These are phyloP conservation scores for Geranium incanum DNA, from an alignment of 441 rosid genomes.

Conservation along the genomic window DNA sequence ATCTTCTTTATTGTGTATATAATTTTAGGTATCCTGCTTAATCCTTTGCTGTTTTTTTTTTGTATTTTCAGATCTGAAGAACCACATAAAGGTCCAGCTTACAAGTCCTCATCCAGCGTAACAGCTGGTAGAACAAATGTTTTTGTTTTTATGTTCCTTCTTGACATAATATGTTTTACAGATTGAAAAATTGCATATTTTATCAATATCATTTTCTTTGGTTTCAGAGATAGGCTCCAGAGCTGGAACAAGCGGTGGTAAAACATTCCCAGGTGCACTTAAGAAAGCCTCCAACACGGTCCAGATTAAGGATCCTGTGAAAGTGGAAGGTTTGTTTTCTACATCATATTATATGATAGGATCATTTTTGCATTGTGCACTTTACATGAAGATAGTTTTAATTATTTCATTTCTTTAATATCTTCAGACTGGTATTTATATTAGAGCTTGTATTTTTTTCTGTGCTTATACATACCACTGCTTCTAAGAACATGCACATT, in stretches of 20 bases:
- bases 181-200: slow-evolving; percentile 12
- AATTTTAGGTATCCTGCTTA: not conserved
- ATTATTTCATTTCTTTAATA: not conserved
- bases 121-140: slow-evolving; percentile 34
- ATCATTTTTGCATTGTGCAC: slow-evolving; percentile 1
- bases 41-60: slow-evolving; percentile 14
- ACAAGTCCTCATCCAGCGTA: slow-evolving; percentile 37
- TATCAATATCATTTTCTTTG: slow-evolving; percentile 13
- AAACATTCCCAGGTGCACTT: slow-evolving; percentile 26
- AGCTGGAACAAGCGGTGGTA: slow-evolving; percentile 31
- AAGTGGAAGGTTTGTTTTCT: slow-evolving; percentile 60
- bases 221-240: slow-evolving; percentile 23
- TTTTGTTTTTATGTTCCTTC: slow-evolving; percentile 11
- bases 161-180: slow-evolving; percentile 7
- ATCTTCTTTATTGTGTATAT: not conserved
- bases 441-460: not conserved
- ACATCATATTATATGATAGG: not conserved
- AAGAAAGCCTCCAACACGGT: slow-evolving; percentile 43
- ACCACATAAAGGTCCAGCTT: slow-evolving; percentile 39
- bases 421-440: not conserved
- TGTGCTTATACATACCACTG: not conserved
- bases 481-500: not conserved
- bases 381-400: not conserved
- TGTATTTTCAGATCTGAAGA: slow-evolving; percentile 36
- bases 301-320: slow-evolving; percentile 44